Evolutionary conservation across 371 early-diverging fungal genomes (phyloP), one percentile per base, ranked within the genome.

Genomic region (Haplosporangium sp.): DNA sequence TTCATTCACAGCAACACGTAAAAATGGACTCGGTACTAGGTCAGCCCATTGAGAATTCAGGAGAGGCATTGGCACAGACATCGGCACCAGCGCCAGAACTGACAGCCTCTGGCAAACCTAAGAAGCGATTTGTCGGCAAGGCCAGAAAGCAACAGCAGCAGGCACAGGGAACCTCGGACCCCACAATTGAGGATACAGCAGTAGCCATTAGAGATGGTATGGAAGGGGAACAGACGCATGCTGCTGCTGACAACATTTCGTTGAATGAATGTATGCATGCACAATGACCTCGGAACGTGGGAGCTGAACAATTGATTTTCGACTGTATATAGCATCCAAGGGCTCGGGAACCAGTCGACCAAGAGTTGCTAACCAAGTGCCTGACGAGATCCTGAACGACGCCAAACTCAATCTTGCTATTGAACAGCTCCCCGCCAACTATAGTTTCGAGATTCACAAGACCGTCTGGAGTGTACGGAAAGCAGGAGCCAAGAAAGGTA

Each of bases 371-470:
- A 93, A 94, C 75, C 94, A 94, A 67, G 87, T 96, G 14, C 97
- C 98, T 3, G 90, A 91, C 16, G 93, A 93, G 21, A 96, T 98
- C 18, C 81, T 96, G 51, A 88, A 93, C 64, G 91, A 98, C 68
- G 84, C 86, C 50, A 76, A 87, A 47, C 84, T 98, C 48, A 95
- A 94, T 71, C 87, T 90, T 53, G 95, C 96, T 2, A 91, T 98
- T 47, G 86, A 89, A 67, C 87, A 89, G 85, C 82, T 99, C 6
- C 99, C 99, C 14, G 71, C 86, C 52, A 99, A 99, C 84, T 99
- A 99, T 86, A 99, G 98, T 86, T 99, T 99, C 90, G 99, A 99
- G 84, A 95, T 99, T 54, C 93, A 95, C 83, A 99, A 99, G 82
- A 95, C 95, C 14, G 84, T 99, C 1, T 95, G 95, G 94, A 95